phyloP scores from a whole-genome alignment of 345 rosid genomes.

The Melaleuca alternifolia region DNA sequence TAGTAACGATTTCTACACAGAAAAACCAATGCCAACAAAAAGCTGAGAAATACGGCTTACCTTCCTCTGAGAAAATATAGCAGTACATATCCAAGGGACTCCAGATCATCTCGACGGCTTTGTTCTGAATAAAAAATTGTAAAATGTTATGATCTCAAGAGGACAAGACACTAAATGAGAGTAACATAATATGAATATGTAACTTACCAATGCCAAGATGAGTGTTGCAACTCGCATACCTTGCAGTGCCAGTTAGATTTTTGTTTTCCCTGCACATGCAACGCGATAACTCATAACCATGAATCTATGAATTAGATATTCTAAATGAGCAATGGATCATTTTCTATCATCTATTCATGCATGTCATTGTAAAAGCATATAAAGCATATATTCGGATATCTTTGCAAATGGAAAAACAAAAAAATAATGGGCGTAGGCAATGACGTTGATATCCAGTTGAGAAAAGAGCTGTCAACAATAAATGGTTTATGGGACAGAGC shows the following conservation, averaged over 20 bases:
- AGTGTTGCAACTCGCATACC: slow-evolving; percentile 96
- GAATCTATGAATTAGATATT: not conserved
- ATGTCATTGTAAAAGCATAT: not conserved
- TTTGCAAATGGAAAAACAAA: not conserved
- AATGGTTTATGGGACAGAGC: not conserved
- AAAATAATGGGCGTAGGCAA: not conserved
- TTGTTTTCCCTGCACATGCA: slow-evolving; percentile 70
- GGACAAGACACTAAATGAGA: not conserved
- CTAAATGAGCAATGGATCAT: not conserved
- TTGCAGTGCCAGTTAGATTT: slow-evolving; percentile 91
- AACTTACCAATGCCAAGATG: slow-evolving; percentile 93
- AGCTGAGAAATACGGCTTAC: slow-evolving; percentile 15
- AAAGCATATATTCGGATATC: not conserved
- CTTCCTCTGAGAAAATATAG: slow-evolving; percentile 85
- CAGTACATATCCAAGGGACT: slow-evolving; percentile 72
- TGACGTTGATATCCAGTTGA: not conserved
- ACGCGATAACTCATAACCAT: not conserved
- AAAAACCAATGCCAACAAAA: not conserved
- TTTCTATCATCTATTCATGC: not conserved
- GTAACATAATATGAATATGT: not conserved
- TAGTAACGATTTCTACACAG: not conserved
- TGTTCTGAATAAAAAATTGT: slow-evolving; percentile 32
- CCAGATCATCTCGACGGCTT: slow-evolving; percentile 78
- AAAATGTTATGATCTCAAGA: not conserved
- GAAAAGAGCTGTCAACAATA: not conserved